Evolutionary conservation across 176 grass and related monocot genomes (phyloP).

Genomic region (Chloris gayana): DNA sequence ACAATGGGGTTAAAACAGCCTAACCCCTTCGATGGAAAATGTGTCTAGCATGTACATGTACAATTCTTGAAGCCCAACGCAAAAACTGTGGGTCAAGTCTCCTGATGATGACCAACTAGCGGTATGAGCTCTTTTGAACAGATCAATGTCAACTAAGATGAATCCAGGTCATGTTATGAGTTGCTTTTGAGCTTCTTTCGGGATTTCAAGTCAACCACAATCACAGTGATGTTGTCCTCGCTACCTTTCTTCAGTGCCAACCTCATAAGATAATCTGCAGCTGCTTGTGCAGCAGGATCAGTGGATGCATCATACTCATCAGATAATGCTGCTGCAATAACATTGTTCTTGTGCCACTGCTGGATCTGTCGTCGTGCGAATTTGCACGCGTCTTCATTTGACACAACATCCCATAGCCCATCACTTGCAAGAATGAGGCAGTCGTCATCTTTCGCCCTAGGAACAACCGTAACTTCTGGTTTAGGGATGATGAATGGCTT

Average conservation of each 20-base stretch:
- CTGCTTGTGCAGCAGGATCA: constrained; percentile 76
- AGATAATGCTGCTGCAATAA: constrained; percentile 21
- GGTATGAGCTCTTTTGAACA: constrained; percentile 10
- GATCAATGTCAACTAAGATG: constrained; percentile 16
- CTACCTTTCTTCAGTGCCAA: constrained; percentile 83
- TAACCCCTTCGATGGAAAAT: constrained; percentile 31
- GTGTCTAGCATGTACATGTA: constrained; percentile 51
- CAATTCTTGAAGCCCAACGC: constrained; percentile 60
- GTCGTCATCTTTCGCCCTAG: constrained; percentile 81
- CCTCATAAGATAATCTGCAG: constrained; percentile 63
- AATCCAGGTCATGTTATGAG: constrained; percentile 42
- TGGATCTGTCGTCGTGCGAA: constrained; percentile 70
- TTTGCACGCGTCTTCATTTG: constrained; percentile 87
- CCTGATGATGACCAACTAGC: constrained; percentile 32
- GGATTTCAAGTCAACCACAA: constrained; percentile 78
- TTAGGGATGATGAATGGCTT: constrained; percentile 74
- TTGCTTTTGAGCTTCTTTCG: constrained; percentile 76
- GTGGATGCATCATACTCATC: constrained; percentile 46
- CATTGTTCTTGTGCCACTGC: constrained; percentile 87
- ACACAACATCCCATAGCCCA: constrained; percentile 80
- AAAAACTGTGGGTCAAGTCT: constrained; percentile 55
- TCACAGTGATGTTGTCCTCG: constrained; percentile 80
- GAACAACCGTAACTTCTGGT: constrained; percentile 71
- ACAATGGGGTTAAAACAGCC: constrained; percentile 16
- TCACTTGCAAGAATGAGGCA: constrained; percentile 86